Percentiles rank a stretch among this genome's conserved stretches.
phyloP scores from a whole-genome alignment of 345 rosid species.

The Rhodomyrtus tomentosa region DNA sequence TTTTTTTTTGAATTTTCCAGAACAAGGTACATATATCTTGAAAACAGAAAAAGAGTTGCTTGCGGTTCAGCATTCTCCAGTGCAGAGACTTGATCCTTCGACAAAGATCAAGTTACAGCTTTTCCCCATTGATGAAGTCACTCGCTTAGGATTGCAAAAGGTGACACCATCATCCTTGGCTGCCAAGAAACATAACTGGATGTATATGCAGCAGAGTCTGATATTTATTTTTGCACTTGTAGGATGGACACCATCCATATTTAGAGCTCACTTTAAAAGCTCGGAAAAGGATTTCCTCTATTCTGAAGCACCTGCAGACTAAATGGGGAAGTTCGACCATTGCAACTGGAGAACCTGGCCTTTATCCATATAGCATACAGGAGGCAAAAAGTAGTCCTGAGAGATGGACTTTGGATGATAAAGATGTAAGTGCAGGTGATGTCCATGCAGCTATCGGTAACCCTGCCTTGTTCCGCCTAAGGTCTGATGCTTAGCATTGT shows the following conservation, averaged over 20 bases:
- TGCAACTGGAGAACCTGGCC: conserved; percentile 47
- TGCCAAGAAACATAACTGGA: background rate
- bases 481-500: conserved; percentile 24
- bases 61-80: conserved; percentile 9
- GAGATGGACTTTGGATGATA: conserved; percentile 47
- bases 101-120: conserved; percentile 76
- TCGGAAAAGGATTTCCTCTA: conserved; percentile 3
- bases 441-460: conserved; percentile 50
- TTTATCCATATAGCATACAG: conserved; percentile 39
- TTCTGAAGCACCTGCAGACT: conserved; percentile 7
- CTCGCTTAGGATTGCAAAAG: conserved; percentile 59
- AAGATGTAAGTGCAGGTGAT: conserved; percentile 32
- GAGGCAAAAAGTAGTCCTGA: conserved; percentile 9
- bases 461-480: conserved; percentile 70
- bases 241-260: conserved; percentile 89
- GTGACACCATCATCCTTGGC: conserved; percentile 10
- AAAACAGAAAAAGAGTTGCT: conserved; percentile 2
- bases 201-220: background rate
- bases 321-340: conserved; percentile 17
- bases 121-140: conserved; percentile 64
- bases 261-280: conserved; percentile 54
- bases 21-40: background rate
- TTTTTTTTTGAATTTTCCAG: background rate
- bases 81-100: conserved; percentile 15
- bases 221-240: background rate